Evolutionary conservation across 2,329 filamentous ascomycete species (phyloP).

Genomic region (Magnaporthiopsis incrustans): DNA sequence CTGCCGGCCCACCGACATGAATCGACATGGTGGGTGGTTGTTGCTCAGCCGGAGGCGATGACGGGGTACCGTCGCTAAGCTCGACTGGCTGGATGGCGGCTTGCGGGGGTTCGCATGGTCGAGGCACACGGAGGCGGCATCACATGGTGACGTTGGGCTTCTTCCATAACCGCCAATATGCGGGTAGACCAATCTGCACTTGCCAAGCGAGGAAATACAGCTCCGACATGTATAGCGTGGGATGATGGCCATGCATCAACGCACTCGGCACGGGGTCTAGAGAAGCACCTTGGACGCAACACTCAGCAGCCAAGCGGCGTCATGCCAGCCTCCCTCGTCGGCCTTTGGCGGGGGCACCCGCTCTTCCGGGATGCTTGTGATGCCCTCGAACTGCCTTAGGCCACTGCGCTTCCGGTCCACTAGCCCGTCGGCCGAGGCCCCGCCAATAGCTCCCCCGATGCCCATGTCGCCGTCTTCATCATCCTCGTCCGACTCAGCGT

Average conservation of each 20-base stretch:
- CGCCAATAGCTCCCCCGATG: constrained; percentile 9
- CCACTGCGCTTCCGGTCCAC: constrained; percentile 23
- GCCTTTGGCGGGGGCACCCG: constrained; percentile 39
- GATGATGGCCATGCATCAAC: background rate
- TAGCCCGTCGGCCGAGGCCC: background rate
- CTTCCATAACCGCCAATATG: background rate
- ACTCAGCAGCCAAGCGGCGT: constrained; percentile 60
- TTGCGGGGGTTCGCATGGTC: background rate
- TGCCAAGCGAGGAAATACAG: background rate
- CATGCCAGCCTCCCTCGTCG: constrained; percentile 55
- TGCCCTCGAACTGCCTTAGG: constrained; percentile 30
- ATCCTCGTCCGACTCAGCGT: constrained; percentile 37
- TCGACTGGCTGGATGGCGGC: background rate
- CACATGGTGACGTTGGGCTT: background rate
- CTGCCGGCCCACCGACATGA: background rate
- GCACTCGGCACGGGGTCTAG: constrained; percentile 21
- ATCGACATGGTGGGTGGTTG: background rate
- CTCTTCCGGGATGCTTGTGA: constrained; percentile 33
- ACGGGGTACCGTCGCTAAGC: background rate
- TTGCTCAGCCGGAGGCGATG: background rate
- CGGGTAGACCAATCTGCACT: background rate
- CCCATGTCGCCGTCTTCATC: constrained; percentile 28
- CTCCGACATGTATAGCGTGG: background rate
- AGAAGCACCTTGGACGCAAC: constrained; percentile 56
- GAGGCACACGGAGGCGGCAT: background rate